Evolutionary conservation across 139 green algal species (phyloP), one percentile per base, ranked within the genome.

Genomic region (Chlamydomonas incerta): DNA sequence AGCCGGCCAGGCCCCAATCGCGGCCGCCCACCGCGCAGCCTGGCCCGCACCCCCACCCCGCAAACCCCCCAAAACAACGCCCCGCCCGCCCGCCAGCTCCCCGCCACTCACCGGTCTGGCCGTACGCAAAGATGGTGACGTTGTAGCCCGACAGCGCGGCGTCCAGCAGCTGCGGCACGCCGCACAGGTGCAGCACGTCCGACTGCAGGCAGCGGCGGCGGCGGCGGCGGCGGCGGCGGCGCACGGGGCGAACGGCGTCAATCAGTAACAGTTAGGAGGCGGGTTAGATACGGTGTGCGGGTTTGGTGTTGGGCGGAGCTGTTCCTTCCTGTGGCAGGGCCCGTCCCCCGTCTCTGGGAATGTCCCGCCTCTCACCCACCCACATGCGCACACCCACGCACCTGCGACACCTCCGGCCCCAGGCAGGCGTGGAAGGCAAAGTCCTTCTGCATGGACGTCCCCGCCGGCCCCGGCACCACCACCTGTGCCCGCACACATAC

Each of bases 71-170:
- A 31, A 66, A 66, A 66, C 23, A 66, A 29, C 41, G 41, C 8
- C 41, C 41, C 8, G 6, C 41, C 5, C 5, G 41, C 41, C 41
- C 41, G 41, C 41, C 58, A 11, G 5, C 62, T 23, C 24, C 6
- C 55, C 6, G 20, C 55, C 58, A 13, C 87, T 13, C 84, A 93
- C 87, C 90, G 55, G 91, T 94, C 67, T 93, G 80, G 76, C 95
- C 55, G 91, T 98, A 94, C 8, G 86, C 86, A 34, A 90, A 87
- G 55, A 97, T 90, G 26, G 92, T 96, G 31, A 95, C 93, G 86
- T 98, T 95, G 83, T 96, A 98, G 11, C 96, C 96, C 23, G 92
- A 87, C 81, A 98, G 83, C 9, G 95, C 93, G 0, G 95, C 96
- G 80, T 98, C 94, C 60, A 98, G 91, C 82, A 98, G 93, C 91